Base-by-base conservation (phyloP, 345 rosid species). In the Hypericum perforatum region DNA sequence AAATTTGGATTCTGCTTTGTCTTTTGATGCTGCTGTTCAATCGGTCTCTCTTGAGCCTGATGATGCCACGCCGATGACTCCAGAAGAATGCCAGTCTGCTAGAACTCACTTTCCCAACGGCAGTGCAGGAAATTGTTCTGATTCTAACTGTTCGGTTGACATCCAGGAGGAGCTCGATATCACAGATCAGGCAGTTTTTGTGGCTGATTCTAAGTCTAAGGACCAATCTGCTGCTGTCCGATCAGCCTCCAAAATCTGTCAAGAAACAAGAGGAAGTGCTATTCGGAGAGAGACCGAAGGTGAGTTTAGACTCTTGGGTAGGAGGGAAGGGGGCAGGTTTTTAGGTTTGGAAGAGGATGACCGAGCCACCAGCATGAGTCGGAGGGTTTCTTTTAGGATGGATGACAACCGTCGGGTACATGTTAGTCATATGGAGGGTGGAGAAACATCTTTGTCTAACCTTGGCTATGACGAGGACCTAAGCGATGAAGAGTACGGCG, bases 11-110 rank as follows among this genome's bases (percentile, higher is more conserved):
- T 22, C 62, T 4, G 77, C 67, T 49, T 69, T 84, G 43, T 88
- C 94, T 4, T 82, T 88, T 43, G 96, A 88, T 74, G 88, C 90
- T 58, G 88, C 94, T 45, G 76, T 88, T 42, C 60, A 76, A 63
- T 84, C 89, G 3, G 73, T 73, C 49, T 62, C 85, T 0, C 82
- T 73, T 49, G 85, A 82, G 57, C 60, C 72, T 37, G 84, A 82
- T 38, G 43, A 38, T 36, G 64, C 63, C 29, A 52, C 65, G 65
- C 32, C 32, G 1, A 78, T 58, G 53, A 71, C 74, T 41, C 86
- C 78, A 22, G 78, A 78, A 61, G 82, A 80, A 57, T 71, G 66
- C 45, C 47, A 59, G 45, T 43, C 41, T 66, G 62, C 13, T 52
- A 76, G 48, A 42, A 56, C 62, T 22, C 58, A 74, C 54, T 52